Base-by-base conservation (phyloP, 768 basidiomycete species). In the Auricularia cornea region DNA sequence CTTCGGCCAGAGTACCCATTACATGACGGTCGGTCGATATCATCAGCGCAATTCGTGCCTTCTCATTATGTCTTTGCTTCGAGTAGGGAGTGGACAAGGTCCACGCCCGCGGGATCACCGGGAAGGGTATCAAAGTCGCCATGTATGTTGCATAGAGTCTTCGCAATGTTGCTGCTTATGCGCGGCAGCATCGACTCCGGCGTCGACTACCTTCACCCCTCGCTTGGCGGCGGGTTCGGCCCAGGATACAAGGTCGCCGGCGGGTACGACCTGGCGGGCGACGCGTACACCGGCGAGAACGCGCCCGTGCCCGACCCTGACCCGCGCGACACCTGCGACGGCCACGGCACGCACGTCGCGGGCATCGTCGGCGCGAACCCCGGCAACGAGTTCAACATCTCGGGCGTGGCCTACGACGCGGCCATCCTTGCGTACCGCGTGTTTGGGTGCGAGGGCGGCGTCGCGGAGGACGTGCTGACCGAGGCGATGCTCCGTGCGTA, bases 351-450 rank as follows among this genome's bases (percentile, higher is more conserved):
- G 2, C 64, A 65, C 28, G 64, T 65, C 20, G 62, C 64, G 5
- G 64, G 64, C 30, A 73, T 72, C 64, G 66, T 73, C 65, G 75
- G 70, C 20, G 70, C 72, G 14, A 41, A 67, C 32, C 60, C 66
- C 11, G 70, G 66, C 52, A 77, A 76, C 68, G 59, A 66, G 48
- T 72, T 72, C 66, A 73, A 71, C 67, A 70, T 76, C 30, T 70
- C 72, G 56, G 89, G 89, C 62, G 87, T 88, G 40, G 88, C 89
- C 2, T 87, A 81, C 63, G 77, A 79, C 1, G 84, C 87, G 0
- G 79, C 79, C 2, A 71, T 88, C 38, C 79, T 75, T 2, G 70
- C 79, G 3, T 86, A 85, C 74, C 72, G 85, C 60, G 76, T 89
- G 10, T 88, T 87, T 68, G 83, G 84, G 2, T 90, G 89, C 70